Conservation (phyloP, 2,329 filamentous ascomycete genomes). For the Trichoderma harzianum region DNA sequence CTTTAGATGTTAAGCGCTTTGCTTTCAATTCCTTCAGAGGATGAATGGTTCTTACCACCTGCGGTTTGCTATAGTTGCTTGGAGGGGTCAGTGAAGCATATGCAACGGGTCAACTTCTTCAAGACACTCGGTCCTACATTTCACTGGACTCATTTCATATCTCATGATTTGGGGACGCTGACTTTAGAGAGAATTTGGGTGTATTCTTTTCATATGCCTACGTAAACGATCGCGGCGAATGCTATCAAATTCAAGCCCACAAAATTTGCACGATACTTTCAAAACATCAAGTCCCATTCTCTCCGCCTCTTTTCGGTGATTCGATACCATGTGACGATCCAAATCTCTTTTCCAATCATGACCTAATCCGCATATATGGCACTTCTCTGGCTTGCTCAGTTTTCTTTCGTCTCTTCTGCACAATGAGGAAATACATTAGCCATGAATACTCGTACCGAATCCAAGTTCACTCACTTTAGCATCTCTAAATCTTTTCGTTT, state of each 20-base stretch:
- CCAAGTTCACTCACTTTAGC: neutral
- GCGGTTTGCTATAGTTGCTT: neutral
- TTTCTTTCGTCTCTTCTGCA: neutral
- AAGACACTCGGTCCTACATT: neutral
- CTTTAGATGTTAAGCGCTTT: neutral
- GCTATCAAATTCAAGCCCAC: neutral
- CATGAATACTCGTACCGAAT: neutral
- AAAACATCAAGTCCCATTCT: neutral
- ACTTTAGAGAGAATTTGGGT: neutral
- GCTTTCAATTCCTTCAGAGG: neutral
- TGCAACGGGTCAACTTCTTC: neutral
- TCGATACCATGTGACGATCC: neutral
- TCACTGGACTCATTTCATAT: neutral
- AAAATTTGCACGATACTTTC: neutral
- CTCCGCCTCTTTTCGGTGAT: neutral
- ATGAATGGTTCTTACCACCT: neutral
- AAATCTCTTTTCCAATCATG: neutral
- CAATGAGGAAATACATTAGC: neutral
- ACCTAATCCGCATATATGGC: neutral
- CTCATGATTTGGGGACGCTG: neutral
- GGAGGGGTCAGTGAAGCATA: neutral
- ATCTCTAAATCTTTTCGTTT: neutral
- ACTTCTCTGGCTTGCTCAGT: neutral
- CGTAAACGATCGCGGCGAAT: neutral
- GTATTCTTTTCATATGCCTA: neutral